Conservation (phyloP, 2,329 filamentous ascomycete species). For the Plectosphaerella cucumerina region DNA sequence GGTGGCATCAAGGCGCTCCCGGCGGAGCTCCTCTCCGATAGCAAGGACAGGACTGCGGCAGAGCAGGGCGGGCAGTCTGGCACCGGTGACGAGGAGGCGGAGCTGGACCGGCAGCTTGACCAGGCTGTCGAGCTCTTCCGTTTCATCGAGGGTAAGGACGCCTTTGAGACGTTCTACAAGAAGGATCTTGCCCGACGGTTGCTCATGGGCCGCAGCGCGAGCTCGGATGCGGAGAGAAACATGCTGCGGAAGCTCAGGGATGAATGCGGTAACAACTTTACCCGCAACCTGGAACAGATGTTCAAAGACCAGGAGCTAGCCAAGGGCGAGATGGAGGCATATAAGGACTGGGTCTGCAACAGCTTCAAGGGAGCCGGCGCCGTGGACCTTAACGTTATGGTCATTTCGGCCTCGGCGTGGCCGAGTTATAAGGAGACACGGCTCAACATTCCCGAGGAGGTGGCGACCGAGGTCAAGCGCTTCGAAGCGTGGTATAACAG, state of each 20-base stretch:
- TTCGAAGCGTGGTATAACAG: conserved; percentile 84
- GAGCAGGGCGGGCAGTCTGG: conserved; percentile 61
- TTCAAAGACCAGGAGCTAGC: conserved; percentile 97
- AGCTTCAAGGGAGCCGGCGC: conserved; percentile 41
- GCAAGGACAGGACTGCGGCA: conserved; percentile 51
- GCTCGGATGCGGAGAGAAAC: conserved; percentile 89
- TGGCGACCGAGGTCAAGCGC: conserved; percentile 70
- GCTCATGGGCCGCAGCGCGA: conserved; percentile 88
- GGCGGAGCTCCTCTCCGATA: conserved; percentile 59
- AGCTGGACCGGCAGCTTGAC: conserved; percentile 88
- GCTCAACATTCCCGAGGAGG: conserved; percentile 70
- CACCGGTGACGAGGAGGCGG: conserved; percentile 82
- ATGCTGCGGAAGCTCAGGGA: conserved; percentile 90
- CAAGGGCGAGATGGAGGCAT: conserved; percentile 87
- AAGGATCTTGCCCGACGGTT: conserved; percentile 88
- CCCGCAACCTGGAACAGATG: conserved; percentile 97
- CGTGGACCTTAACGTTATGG: conserved; percentile 78
- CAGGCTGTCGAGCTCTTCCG: conserved; percentile 92
- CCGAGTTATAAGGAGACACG: conserved; percentile 76
- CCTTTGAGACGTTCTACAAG: conserved; percentile 99
- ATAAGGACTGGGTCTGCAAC: conserved; percentile 59
- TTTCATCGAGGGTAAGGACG: conserved; percentile 94
- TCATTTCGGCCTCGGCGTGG: conserved; percentile 91
- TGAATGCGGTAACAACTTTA: conserved; percentile 92
- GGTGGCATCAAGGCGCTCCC: conserved; percentile 84